Percentiles rank a stretch among this genome's conserved stretches.
Conservation (phyloP, 331 rosid genomes). For the Spiraea crenata region DNA sequence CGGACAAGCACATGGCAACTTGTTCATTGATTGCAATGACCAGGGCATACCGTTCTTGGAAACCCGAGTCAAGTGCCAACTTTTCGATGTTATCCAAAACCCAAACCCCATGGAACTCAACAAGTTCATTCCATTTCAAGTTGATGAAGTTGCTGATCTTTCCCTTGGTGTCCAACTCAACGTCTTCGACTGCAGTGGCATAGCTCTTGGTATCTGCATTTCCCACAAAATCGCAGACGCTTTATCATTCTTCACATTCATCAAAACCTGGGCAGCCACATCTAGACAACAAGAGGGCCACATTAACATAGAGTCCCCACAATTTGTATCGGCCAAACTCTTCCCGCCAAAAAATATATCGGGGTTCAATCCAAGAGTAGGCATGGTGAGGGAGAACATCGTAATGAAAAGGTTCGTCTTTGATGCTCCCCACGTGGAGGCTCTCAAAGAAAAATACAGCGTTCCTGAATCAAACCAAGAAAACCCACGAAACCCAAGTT, state of each 20-base stretch:
- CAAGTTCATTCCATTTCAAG: constrained; percentile 43
- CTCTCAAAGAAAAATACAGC: constrained; percentile 21
- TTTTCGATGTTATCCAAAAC: constrained; percentile 29
- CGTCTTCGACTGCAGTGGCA: constrained; percentile 47
- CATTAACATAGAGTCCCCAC: not conserved
- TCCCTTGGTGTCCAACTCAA: constrained; percentile 54
- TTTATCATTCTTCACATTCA: constrained; percentile 38
- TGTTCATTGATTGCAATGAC: constrained; percentile 49
- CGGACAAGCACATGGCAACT: constrained; percentile 27
- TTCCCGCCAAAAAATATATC: constrained; percentile 30
- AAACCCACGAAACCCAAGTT: no score
- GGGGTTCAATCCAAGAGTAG: constrained; percentile 12
- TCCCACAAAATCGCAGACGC: constrained; percentile 58
- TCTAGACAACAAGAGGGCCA: constrained; percentile 8
- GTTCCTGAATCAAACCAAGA: not conserved
- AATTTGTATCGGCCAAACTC: constrained; percentile 24
- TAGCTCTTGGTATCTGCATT: constrained; percentile 43
- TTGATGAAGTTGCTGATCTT: constrained; percentile 34
- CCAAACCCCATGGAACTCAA: constrained; percentile 37
- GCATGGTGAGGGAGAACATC: constrained; percentile 17
- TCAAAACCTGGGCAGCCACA: constrained; percentile 37
- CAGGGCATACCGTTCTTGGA: constrained; percentile 42
- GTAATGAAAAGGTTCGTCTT: constrained; percentile 24
- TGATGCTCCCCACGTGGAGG: constrained; percentile 19
- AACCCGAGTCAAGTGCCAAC: constrained; percentile 37